Evolutionary conservation across 2,329 filamentous ascomycete genomes (phyloP).

Genomic region (Neoarthrinium moseri): DNA sequence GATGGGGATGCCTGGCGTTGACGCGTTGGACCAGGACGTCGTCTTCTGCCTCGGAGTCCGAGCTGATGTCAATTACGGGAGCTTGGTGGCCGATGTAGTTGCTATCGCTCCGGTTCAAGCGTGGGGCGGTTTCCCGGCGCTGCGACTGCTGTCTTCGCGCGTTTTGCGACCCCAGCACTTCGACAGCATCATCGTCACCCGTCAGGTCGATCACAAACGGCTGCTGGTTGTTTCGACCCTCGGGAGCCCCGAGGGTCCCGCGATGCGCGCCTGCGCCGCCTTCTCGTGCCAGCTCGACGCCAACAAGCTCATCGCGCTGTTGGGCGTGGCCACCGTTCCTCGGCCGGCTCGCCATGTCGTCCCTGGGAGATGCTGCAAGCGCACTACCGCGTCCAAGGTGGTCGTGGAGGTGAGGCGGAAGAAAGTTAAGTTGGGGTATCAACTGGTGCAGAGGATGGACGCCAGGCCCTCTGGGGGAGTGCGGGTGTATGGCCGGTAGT

Average conservation of each 20-base stretch:
- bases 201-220: slow-evolving; percentile 11
- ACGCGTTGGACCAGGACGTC: neutral
- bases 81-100: slow-evolving; percentile 20
- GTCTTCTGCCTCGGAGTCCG: slow-evolving; percentile 26
- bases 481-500: neutral
- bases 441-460: slow-evolving; percentile 1
- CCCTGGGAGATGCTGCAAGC: neutral
- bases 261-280: neutral
- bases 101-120: slow-evolving; percentile 26
- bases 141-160: slow-evolving; percentile 11
- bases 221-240: neutral
- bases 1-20: slow-evolving; percentile 1
- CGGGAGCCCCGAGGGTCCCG: neutral
- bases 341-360: neutral
- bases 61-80: slow-evolving; percentile 25
- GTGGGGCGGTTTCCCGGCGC: slow-evolving; percentile 17
- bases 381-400: neutral
- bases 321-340: neutral
- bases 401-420: neutral
- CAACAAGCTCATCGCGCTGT: slow-evolving; percentile 8
- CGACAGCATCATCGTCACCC: slow-evolving; percentile 10
- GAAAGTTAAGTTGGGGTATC: neutral
- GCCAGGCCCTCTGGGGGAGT: neutral
- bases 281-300: slow-evolving; percentile 4
- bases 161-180: slow-evolving; percentile 8